These are phyloP conservation scores for Ustilago trichophora DNA, from an alignment of 1,284 basidiomycete genomes.

Conservation along the genomic window DNA sequence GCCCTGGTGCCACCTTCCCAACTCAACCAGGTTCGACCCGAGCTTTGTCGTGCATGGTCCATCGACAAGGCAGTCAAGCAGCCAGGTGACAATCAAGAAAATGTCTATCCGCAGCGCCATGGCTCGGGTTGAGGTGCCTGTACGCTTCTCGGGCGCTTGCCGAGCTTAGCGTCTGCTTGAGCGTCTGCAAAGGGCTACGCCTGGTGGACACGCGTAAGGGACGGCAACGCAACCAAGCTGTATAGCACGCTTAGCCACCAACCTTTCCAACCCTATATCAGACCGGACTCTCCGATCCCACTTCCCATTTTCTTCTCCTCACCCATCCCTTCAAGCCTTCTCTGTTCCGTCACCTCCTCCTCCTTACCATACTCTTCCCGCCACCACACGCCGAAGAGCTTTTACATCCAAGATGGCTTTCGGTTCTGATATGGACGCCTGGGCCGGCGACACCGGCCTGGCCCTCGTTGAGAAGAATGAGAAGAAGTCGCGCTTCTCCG, in stretches of 20 bases:
- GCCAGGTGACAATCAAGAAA: too few relatives aligned
- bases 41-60: too few relatives aligned
- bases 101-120: too few relatives aligned
- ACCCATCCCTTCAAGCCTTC: constrained; percentile 4
- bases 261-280: constrained; percentile 21
- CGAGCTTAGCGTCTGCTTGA: too few relatives aligned
- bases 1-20: neutral
- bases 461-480: constrained; percentile 56
- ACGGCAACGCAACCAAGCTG: neutral
- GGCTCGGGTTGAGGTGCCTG: neutral
- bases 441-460: constrained; percentile 52
- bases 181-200: too few relatives aligned
- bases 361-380: neutral
- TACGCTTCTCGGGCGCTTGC: too few relatives aligned
- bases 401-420: constrained; percentile 47
- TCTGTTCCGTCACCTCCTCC: neutral
- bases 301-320: neutral
- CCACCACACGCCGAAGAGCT: constrained; percentile 3
- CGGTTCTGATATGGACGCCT: constrained; percentile 60
- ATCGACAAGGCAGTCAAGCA: too few relatives aligned
- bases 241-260: constrained; percentile 2
- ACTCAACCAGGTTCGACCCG: neutral
- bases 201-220: neutral
- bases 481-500: constrained; percentile 45
- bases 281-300: neutral